A percentile compares a stretch with the other conserved stretches of the same genome.
phyloP scores from a whole-genome alignment of 768 basidiomycete species.

The Russula ochroleuca region DNA sequence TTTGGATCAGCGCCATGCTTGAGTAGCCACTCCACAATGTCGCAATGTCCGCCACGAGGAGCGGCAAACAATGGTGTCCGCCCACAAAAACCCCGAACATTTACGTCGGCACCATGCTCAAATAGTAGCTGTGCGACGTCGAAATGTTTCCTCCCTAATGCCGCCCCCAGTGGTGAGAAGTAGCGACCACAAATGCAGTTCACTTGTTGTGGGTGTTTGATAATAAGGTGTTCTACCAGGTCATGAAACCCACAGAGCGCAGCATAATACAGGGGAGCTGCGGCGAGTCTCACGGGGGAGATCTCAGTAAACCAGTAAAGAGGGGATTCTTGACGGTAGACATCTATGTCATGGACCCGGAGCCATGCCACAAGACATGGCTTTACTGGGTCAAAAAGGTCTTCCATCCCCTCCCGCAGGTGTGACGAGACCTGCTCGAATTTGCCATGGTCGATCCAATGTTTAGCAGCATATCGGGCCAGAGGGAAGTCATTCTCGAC shows the following conservation, averaged over 20 bases:
- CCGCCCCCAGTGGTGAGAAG: not conserved
- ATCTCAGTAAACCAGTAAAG: no score
- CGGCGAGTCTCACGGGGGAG: no score
- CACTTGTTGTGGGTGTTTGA: not conserved
- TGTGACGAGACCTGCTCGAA: not conserved
- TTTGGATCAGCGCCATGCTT: no score
- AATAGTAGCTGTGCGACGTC: not conserved
- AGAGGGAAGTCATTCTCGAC: not conserved
- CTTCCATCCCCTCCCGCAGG: not conserved
- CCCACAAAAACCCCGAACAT: no score
- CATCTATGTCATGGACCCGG: not conserved
- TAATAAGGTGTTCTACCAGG: not conserved
- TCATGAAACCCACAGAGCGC: not conserved
- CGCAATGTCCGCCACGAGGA: no score
- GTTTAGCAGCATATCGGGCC: not conserved
- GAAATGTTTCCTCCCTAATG: not conserved
- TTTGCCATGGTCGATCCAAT: constrained; percentile 1
- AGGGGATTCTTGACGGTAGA: no score
- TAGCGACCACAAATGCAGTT: not conserved
- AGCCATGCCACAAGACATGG: not conserved
- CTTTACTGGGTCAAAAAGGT: not conserved
- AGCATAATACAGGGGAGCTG: not conserved
- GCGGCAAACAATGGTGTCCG: no score
- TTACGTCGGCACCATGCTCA: not conserved
- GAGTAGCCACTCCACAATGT: no score